Conservation (phyloP, 257 asterid genomes). For the Nicotiana obtusifolia region DNA sequence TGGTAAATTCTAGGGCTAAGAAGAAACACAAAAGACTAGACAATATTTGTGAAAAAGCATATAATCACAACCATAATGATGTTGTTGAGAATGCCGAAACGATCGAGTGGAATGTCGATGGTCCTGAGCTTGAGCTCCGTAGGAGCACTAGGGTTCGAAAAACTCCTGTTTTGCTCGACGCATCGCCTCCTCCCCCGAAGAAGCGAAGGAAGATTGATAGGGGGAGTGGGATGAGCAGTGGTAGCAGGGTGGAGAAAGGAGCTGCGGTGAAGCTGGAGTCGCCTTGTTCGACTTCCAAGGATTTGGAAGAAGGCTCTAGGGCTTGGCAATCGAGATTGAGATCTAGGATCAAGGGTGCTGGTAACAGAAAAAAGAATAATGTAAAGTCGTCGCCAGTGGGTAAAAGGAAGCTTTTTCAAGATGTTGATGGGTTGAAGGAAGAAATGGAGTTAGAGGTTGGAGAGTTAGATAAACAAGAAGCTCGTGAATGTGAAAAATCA, state of each 20-base stretch:
- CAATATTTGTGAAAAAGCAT: constrained; percentile 67
- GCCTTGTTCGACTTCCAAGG: constrained; percentile 35
- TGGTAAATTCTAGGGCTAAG: constrained; percentile 53
- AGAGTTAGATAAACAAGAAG: constrained; percentile 30
- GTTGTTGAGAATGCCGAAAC: constrained; percentile 31
- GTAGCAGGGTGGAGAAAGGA: constrained; percentile 34
- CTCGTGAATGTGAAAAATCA: constrained; percentile 29
- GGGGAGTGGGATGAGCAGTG: constrained; percentile 21
- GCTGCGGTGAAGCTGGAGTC: constrained; percentile 30
- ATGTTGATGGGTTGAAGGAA: constrained; percentile 32
- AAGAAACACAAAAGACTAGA: constrained; percentile 81
- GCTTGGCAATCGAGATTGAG: constrained; percentile 72
- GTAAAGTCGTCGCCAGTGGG: constrained; percentile 39
- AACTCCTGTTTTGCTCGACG: constrained; percentile 83
- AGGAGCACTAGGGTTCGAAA: constrained; percentile 79
- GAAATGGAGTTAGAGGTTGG: constrained; percentile 23
- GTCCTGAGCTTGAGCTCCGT: constrained; percentile 53
- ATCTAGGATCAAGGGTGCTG: constrained; percentile 31
- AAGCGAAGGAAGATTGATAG: constrained; percentile 56
- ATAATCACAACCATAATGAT: constrained; percentile 47
- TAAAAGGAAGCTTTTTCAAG: constrained; percentile 59
- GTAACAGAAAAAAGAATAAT: constrained; percentile 28
- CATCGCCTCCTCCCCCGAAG: constrained; percentile 79
- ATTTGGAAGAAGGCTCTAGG: constrained; percentile 35
- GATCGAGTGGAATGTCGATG: constrained; percentile 32